Evolutionary conservation across 2,329 filamentous ascomycete genomes (phyloP), one percentile per base, ranked within the genome.

Genomic region (Blastomyces silverae): DNA sequence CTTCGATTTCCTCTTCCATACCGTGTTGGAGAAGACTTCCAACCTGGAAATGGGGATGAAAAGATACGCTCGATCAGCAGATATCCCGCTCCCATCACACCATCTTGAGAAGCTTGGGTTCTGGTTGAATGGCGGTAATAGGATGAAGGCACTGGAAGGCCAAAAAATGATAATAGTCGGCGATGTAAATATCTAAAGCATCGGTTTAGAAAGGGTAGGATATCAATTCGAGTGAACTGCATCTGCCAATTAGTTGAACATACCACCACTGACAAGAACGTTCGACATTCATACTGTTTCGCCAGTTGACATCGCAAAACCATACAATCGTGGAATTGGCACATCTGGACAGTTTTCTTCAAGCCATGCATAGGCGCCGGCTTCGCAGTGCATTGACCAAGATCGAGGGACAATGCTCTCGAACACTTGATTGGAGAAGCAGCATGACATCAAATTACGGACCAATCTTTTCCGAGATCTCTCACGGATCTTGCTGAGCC

Each of bases 331-430:
- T 7, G 67, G 67, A 59, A 67, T 66, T 22, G 67, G 64, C 22
- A 67, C 56, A 3, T 61, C 39, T 39, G 68, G 66, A 20, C 62
- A 63, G 39, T 63, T 63, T 58, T 63, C 50, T 28, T 63, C 15
- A 31, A 64, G 55, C 62, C 62, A 64, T 46, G 53, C 44, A 48
- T 64, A 64, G 37, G 62, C 25, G 4, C 62, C 62, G 7, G 62
- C 62, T 28, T 64, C 62, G 56, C 62, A 63, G n/a, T 69, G 67
- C 17, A 66, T 71, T 46, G 67, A 69, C 5, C 25, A 65, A 39
- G 52, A 63, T 25, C 34, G 60, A 44, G 67, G 65, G 7, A 56
- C 48, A 22, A 70, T 72, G 70, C 68, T 72, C 42, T 72, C 71
- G 3, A 66, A 66, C 34, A 65, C 69, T 1, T 72, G 69, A 69